phyloP scores from a whole-genome alignment of 2,329 filamentous ascomycete species.

The Colletotrichum zoysiae region DNA sequence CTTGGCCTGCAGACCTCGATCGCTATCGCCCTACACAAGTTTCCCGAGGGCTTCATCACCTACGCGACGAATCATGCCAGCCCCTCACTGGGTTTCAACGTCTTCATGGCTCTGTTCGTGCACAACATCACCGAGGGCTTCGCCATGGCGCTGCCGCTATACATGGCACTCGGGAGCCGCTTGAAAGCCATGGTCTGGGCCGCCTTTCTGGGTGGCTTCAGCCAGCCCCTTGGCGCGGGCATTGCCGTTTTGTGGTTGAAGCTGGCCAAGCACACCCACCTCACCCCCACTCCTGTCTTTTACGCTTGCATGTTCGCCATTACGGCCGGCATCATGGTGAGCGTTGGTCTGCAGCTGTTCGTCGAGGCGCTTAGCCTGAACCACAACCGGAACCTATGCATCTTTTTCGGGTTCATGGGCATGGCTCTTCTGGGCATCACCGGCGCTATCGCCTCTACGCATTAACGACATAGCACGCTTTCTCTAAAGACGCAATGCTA shows the following conservation, averaged over 20 bases:
- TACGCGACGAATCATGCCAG: conserved; percentile 98
- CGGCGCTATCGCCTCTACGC: conserved; percentile 65
- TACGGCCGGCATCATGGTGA: conserved; percentile 95
- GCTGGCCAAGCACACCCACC: conserved; percentile 67
- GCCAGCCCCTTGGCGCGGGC: conserved; percentile 87
- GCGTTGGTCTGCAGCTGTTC: conserved; percentile 89
- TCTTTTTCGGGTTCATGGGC: conserved; percentile 83
- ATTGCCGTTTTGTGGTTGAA: conserved; percentile 90
- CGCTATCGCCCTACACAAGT: conserved; percentile 95
- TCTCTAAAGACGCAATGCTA: neutral
- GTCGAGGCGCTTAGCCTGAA: conserved; percentile 87
- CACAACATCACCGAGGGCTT: conserved; percentile 99
- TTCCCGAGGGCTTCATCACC: conserved; percentile 89
- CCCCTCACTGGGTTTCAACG: conserved; percentile 86
- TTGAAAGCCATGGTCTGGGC: conserved; percentile 87
- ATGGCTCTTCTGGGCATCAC: conserved; percentile 91
- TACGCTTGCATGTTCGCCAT: conserved; percentile 89
- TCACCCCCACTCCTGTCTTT: conserved; percentile 65
- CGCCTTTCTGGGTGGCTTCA: conserved; percentile 84
- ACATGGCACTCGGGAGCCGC: conserved; percentile 87
- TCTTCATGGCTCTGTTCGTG: conserved; percentile 96
- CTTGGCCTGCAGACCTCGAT: conserved; percentile 97
- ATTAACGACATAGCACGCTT: conserved; percentile 13
- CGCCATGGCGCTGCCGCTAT: conserved; percentile 90
- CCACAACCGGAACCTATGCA: conserved; percentile 82